Base-by-base conservation (phyloP, 495 filamentous ascomycete species). In the Venustampulla echinocandica region DNA sequence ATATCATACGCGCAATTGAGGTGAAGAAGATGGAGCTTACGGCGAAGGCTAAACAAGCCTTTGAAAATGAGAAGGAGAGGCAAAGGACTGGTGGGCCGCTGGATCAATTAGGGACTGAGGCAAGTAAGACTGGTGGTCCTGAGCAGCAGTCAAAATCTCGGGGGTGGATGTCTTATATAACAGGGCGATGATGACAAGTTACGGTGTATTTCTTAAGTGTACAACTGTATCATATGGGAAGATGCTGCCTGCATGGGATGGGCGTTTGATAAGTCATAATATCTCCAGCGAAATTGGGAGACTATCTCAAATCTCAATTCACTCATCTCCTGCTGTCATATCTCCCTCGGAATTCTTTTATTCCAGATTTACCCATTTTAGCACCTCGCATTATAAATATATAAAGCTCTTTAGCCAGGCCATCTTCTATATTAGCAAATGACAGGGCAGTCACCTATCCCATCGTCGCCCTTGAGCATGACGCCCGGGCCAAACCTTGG, bases 11-110 rank as follows among this genome's bases (percentile, higher is more conserved):
- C 14, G 63, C 66, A 7, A 54, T 61, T 18, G 65, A 67, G 50
- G 57, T 59, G 21, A 62, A 61, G 45, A 51, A 49, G 53, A 23
- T 33, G 38, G 22, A 43, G 25, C 36, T 48, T n/a, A 47, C 51
- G 46, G 59, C 58, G 6, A 69, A 67, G 54, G 66, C 63, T 18
- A 63, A 59, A 42, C 49, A 69, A 17, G 79, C 76, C 14, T 68
- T 72, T 42, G 68, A 69, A 42, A 53, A 64, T 27, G 71, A 76
- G 59, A 66, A 65, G 49, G 65, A 69, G 44, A 72, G 66, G 38
- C 66, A 76, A 58, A 58, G 59, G 44, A 52, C 51, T n/a, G 71
- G 71, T 13, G 73, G 72, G 5, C 61, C 67, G 19, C 50, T 75
- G 27, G 72, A 75, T 46, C 63, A 63, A 52, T 39, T 74, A 33